phyloP scores from a whole-genome alignment of 2,329 filamentous ascomycete species.

The Raffaelea ambrosiae region DNA sequence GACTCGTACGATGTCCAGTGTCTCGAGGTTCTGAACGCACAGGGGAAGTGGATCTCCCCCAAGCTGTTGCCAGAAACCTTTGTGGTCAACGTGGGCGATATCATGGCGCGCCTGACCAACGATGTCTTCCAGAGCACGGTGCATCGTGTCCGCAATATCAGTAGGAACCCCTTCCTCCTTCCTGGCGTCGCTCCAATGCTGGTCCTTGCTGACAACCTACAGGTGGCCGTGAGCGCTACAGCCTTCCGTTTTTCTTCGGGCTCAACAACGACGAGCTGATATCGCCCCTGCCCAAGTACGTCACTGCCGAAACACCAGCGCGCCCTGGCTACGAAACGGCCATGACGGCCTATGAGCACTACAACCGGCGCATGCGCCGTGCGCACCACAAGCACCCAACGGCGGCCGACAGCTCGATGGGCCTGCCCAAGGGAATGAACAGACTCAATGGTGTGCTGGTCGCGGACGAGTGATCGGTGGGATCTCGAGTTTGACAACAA shows the following conservation, averaged over 20 bases:
- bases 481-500: too few species aligned
- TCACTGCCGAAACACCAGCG: background rate
- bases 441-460: background rate
- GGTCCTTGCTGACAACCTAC: background rate
- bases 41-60: conserved; percentile 5
- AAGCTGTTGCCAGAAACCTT: conserved; percentile 1
- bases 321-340: background rate
- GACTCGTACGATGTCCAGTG: background rate
- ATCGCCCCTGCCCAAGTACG: conserved; percentile 1
- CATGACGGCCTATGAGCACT: conserved; percentile 5
- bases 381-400: conserved; percentile 7
- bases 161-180: background rate
- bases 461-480: too few species aligned
- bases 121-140: conserved; percentile 6
- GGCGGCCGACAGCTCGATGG: background rate
- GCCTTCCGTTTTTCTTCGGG: conserved; percentile 3
- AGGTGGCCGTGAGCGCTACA: background rate
- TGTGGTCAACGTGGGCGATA: conserved; percentile 8
- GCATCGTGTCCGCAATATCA: conserved; percentile 7
- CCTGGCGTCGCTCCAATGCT: background rate
- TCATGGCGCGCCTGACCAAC: conserved; percentile 7
- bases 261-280: conserved; percentile 6
- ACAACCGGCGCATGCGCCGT: conserved; percentile 3
- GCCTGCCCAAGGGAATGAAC: conserved; percentile 3
- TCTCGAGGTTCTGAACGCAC: conserved; percentile 7